phyloP scores from a whole-genome alignment of 1,284 basidiomycete species.

The Bjerkandera adusta region DNA sequence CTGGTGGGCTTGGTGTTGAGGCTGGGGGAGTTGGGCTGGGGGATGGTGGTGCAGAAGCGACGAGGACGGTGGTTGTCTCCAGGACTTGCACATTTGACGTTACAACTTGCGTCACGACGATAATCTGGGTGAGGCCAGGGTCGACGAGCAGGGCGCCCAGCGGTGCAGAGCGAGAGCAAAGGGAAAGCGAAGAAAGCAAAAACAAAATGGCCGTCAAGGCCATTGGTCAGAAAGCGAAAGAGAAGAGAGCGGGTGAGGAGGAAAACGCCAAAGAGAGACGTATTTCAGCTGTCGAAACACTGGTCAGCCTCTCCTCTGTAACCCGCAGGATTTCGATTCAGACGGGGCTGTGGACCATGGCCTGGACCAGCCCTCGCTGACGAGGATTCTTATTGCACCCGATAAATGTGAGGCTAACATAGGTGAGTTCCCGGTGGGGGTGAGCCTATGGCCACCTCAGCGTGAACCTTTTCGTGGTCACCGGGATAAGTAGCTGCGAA shows the following conservation, averaged over 20 bases:
- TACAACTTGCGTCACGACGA: constrained; percentile 19
- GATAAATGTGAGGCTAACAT: too few species aligned
- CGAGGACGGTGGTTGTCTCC: constrained; percentile 15
- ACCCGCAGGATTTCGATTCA: too few species aligned
- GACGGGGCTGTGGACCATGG: too few species aligned
- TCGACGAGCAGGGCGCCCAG: neutral
- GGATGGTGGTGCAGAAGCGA: constrained; percentile 5
- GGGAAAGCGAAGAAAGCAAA: constrained; percentile 9
- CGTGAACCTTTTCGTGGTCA: too few species aligned
- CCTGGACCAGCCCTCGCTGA: too few species aligned
- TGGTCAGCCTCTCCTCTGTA: too few species aligned
- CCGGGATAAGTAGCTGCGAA: too few species aligned
- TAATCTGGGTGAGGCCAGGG: constrained; percentile 2
- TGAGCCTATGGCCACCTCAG: too few species aligned
- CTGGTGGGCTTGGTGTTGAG: neutral
- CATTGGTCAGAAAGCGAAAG: constrained; percentile 14
- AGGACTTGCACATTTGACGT: constrained; percentile 18
- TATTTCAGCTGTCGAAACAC: too few species aligned
- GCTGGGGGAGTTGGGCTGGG: neutral
- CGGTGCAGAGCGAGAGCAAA: constrained; percentile 5
- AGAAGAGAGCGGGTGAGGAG: neutral
- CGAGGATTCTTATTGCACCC: too few species aligned
- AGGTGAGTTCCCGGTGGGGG: too few species aligned
- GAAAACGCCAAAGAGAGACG: too few species aligned
- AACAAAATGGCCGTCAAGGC: constrained; percentile 24